phyloP scores from a whole-genome alignment of 1,284 basidiomycete genomes.

The Pholiota adiposa region DNA sequence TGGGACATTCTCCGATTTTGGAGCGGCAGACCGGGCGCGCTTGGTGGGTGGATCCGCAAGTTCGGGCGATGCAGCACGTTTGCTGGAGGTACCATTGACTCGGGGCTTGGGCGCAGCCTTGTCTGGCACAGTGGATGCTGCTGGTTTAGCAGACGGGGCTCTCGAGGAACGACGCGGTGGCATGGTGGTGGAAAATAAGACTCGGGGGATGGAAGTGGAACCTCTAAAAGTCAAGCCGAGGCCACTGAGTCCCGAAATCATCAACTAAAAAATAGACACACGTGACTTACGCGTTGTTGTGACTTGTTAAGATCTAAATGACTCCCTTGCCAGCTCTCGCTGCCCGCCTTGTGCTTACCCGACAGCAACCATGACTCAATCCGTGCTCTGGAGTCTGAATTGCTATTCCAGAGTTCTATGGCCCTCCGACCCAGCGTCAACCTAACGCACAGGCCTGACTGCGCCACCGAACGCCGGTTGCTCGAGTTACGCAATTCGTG shows the following conservation, averaged over 20 bases:
- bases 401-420: background rate
- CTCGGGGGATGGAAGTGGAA: background rate
- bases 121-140: slow-evolving; percentile 30
- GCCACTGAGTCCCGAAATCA: background rate
- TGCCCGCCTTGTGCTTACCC: no score
- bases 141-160: slow-evolving; percentile 44
- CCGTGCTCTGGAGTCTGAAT: no score
- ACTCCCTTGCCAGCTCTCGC: background rate
- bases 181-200: slow-evolving; percentile 27
- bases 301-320: slow-evolving; percentile 17
- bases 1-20: slow-evolving; percentile 41
- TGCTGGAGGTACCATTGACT: slow-evolving; percentile 36
- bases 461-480: no score
- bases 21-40: slow-evolving; percentile 37
- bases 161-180: slow-evolving; percentile 56
- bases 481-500: no score
- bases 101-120: slow-evolving; percentile 38
- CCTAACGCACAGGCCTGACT: no score
- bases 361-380: no score
- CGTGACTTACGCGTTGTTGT: slow-evolving; percentile 42
- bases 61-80: slow-evolving; percentile 49
- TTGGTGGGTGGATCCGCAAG: slow-evolving; percentile 50
- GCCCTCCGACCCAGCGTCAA: no score
- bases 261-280: slow-evolving; percentile 22
- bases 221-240: background rate